phyloP scores from a whole-genome alignment of 108 stramenopile species.

The Epithemia pelagica region DNA sequence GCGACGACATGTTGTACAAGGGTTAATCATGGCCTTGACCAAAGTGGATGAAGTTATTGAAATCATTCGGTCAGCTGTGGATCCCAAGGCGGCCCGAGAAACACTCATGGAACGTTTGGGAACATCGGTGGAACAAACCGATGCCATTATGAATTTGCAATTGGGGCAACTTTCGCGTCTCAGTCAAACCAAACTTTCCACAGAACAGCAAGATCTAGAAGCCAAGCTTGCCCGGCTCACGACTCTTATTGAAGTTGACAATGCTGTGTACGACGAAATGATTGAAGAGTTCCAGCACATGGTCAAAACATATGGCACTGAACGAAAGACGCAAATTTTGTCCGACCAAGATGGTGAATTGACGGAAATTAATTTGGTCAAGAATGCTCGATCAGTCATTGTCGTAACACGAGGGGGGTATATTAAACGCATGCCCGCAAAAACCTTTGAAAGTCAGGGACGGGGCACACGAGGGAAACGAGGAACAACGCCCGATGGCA shows the following conservation, averaged over 20 bases:
- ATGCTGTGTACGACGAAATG: conserved; percentile 77
- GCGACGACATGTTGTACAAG: conserved; percentile 89
- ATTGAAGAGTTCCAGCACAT: conserved; percentile 65
- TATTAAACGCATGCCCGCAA: conserved; percentile 93
- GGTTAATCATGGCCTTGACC: conserved; percentile 71
- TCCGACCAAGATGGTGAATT: conserved; percentile 76
- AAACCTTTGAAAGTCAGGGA: conserved; percentile 86
- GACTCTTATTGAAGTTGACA: conserved; percentile 58
- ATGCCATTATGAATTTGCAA: conserved; percentile 85
- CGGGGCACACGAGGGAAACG: conserved; percentile 79
- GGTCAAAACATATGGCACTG: conserved; percentile 68
- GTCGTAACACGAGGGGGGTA: conserved; percentile 91
- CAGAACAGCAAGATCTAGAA: conserved; percentile 62
- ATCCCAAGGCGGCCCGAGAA: conserved; percentile 57
- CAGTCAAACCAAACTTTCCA: conserved; percentile 77
- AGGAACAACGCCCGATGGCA: conserved; percentile 58
- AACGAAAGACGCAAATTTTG: conserved; percentile 73
- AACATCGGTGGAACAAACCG: conserved; percentile 77
- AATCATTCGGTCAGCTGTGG: conserved; percentile 56
- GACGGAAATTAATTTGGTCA: conserved; percentile 79
- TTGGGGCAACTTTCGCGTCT: conserved; percentile 87
- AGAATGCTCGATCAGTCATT: conserved; percentile 86
- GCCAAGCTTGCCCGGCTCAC: conserved; percentile 31
- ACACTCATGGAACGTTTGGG: conserved; percentile 52
- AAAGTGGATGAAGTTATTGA: conserved; percentile 87